Base-by-base conservation (phyloP, 106 monocot genomes). In the Vanilla planifolia region DNA sequence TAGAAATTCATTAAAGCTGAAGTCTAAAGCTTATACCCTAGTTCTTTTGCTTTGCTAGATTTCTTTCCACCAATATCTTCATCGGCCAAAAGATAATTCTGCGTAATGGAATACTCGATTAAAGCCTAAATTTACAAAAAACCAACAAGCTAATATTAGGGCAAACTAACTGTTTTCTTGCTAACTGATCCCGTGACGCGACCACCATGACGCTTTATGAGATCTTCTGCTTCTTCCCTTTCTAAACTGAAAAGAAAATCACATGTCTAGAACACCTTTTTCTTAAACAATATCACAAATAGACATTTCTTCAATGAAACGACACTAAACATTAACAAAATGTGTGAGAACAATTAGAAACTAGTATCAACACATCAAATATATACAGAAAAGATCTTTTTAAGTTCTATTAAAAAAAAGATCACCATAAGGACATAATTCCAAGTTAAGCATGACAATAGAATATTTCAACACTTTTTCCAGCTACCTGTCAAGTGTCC, bases 41-140 rank as follows among this genome's bases (percentile, higher is more conserved):
- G 44, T 32, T 91, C 92, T 58, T 87, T 88, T 23, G 91, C 91
- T 75, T 85, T 98, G 35, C 30, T 23, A 69, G 98, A 91, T 73
- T 98, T 98, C 61, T 65, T 88, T 72, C 98, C 98, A 67, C 98
- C 98, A 68, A 92, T 69, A 62, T 98, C 98, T 70, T 98, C 98
- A 71, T 98, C 98, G 73, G 72, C 86, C 66, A 98, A 75, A 71
- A 98, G 85, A 66, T 70, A 98, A 75, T 48, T 92, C 91, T 98
- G 75, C 2, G 37, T 61, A 61, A 5, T 58, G 10, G 44, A 20
- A 64, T 42, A 55, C 24, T 22, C 34, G 17, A 46, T 62, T n/a
- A 55, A 47, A 57, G 11, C 1, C 47, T 26, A 50, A 3, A 35
- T 28, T 21, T 28, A 57, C 8, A 17, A 20, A 11, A 19, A 36